Conservation (phyloP, 1,284 basidiomycete species). For the Malassezia slooffiae region DNA sequence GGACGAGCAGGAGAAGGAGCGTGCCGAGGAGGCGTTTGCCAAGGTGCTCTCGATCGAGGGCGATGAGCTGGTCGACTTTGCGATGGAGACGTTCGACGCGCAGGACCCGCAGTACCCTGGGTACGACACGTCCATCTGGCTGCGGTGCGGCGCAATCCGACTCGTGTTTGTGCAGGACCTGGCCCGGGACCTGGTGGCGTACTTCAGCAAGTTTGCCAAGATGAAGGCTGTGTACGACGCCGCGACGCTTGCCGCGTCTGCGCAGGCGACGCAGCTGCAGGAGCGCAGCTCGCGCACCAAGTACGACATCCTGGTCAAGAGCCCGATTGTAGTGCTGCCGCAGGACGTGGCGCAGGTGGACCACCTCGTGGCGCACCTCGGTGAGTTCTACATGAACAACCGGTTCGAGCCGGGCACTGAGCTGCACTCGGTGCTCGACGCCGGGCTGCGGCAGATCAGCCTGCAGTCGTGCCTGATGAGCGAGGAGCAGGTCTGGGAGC, state of each 20-base stretch:
- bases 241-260: conserved; percentile 83
- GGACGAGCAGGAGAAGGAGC: conserved; percentile 59
- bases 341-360: conserved; percentile 61
- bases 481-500: conserved; percentile 28
- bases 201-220: conserved; percentile 74
- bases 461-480: conserved; percentile 49
- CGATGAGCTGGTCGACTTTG: conserved; percentile 86
- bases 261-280: conserved; percentile 63
- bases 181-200: conserved; percentile 71
- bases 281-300: conserved; percentile 60
- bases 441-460: conserved; percentile 74
- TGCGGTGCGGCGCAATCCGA: conserved; percentile 82
- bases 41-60: conserved; percentile 89
- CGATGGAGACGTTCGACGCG: conserved; percentile 79
- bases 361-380: conserved; percentile 68
- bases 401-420: conserved; percentile 56
- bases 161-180: conserved; percentile 80
- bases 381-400: conserved; percentile 79
- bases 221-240: conserved; percentile 73
- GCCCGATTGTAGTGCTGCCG: conserved; percentile 85
- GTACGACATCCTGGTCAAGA: conserved; percentile 78
- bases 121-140: conserved; percentile 72
- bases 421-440: conserved; percentile 52
- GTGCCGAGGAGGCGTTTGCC: conserved; percentile 58
- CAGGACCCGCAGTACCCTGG: conserved; percentile 59